Base-by-base conservation (phyloP, 306 rosid genomes). In the Prosopis cineraria region DNA sequence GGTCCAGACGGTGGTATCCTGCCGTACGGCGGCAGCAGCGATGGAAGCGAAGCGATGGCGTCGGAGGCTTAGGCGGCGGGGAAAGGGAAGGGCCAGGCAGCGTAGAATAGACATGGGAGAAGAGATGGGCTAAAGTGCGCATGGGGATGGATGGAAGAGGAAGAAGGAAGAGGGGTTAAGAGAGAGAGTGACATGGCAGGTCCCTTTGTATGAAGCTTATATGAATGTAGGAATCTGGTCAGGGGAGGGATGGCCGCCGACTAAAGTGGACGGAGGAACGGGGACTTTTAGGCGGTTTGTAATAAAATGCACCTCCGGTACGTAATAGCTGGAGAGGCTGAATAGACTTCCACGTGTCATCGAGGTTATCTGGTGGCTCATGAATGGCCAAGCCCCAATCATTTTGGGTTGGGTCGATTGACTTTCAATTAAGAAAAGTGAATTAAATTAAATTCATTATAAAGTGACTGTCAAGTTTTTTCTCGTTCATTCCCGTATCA, bases 81-180 rank as follows among this genome's bases (percentile, higher is more conserved):
- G 84, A 62, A 76, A 78, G 37, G 43, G 85, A 68, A 74, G 82
- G 34, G 44, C 77, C 74, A 88, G 80, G 90, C 88, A 88, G 88
- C 96, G 96, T 76, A 91, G 77, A 91, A 89, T 80, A 87, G 91
- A 88, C 97, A 93, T 90, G 88, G 97, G 83, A 85, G 74, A 75
- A 59, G 79, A 84, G 80, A 25, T 0, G 87, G 87, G 84, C 88
- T 70, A 84, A 72, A n/a, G 91, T 78, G 87, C 81, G 87, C 98
- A 90, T 91, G 90, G 81, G 86, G 75, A 83, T 37, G 84, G 70
- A 81, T 81, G 87, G 60, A 34, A 75, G 70, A 0, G 3, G 48
- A 10, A 58, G 80, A 39, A 31, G 73, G 47, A 14, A 68, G 29
- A 44, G 85, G 69, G 13, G 84, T 45, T 19, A 55, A 78, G 71